These are phyloP conservation scores for Mrakia hoshinonis DNA, from an alignment of 768 basidiomycete genomes.

Conservation along the genomic window DNA sequence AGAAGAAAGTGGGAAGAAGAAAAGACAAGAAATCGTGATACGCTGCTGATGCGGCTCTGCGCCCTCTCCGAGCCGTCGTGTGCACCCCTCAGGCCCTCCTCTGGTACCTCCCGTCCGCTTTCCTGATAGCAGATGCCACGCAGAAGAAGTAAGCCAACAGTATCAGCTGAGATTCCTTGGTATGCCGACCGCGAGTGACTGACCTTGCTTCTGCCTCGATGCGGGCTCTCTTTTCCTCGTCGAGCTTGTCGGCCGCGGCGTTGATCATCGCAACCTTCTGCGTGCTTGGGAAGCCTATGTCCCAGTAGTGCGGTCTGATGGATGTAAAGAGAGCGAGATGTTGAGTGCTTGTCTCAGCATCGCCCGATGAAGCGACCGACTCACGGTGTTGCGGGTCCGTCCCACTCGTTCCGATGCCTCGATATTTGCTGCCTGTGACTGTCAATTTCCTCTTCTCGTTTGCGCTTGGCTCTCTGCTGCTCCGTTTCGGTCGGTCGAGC, in stretches of 20 bases:
- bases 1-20: no score
- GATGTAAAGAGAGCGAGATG: not conserved
- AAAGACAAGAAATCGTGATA: no score
- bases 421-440: constrained; percentile 36
- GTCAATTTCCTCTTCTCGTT: constrained; percentile 31
- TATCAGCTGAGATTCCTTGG: not conserved
- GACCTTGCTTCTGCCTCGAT: constrained; percentile 56
- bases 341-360: not conserved
- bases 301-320: constrained; percentile 38
- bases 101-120: constrained; percentile 11
- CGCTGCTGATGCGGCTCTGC: no score
- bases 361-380: constrained; percentile 36
- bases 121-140: not conserved
- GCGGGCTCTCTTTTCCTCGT: constrained; percentile 53
- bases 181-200: constrained; percentile 33
- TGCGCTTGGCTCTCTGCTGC: constrained; percentile 20
- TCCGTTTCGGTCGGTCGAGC: not conserved
- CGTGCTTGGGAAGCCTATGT: constrained; percentile 79
- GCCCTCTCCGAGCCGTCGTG: no score
- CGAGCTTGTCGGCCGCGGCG: constrained; percentile 60
- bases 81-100: not conserved
- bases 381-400: constrained; percentile 64
- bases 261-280: constrained; percentile 75
- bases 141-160: not conserved
- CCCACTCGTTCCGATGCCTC: constrained; percentile 49